Evolutionary conservation across 1,139 yeast genomes (phyloP), one percentile per base, ranked within the genome.

Genomic region (Candida tropicalis): DNA sequence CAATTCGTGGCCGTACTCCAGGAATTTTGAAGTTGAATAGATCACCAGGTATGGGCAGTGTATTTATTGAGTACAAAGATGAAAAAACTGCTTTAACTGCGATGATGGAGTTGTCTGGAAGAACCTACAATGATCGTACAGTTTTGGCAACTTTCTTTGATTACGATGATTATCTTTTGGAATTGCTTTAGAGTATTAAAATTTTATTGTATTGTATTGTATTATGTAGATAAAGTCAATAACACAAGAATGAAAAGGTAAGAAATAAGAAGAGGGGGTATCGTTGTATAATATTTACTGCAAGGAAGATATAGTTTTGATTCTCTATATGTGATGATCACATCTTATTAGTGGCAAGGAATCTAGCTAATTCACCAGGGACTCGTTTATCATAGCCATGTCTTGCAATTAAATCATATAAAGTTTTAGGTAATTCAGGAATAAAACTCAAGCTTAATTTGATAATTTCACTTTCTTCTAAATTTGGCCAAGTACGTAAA

Each of bases 371-470:
- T 58, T 70, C 68, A 12, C 57, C 55, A 0, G 77, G 73, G 3
- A 77, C 81, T 3, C 59, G 56, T 17, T 66, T 66, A 54, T 89
- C 95, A 50, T 75, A 80, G 1, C 89, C 79, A 62, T 90, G 97
- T 41, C 90, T 71, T 3, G 79, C 81, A 35, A 90, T 70, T 50
- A 87, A 62, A 44, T 81, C 86, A 59, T 86, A 89, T 35, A 90
- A 67, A 3, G 72, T 65, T 36, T 77, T 78, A 0, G 97, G 96
- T 17, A 90, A 64, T 57, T 82, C 82, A 5, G 93, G 87, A 5
- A 90, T 79, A 54, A 89, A 87, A 48, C 95, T 88, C 36, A 89
- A 75, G 38, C 95, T 85, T 35, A 90, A 68, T 55, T 87, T 85
- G 31, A 89, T 87, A 35, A 88, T 81, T 54, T 86, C 90, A 49